Percentiles rank a stretch among this genome's conserved stretches.
Evolutionary conservation across 2,329 filamentous ascomycete species (phyloP).

Genomic region (Fusarium ramigenum): DNA sequence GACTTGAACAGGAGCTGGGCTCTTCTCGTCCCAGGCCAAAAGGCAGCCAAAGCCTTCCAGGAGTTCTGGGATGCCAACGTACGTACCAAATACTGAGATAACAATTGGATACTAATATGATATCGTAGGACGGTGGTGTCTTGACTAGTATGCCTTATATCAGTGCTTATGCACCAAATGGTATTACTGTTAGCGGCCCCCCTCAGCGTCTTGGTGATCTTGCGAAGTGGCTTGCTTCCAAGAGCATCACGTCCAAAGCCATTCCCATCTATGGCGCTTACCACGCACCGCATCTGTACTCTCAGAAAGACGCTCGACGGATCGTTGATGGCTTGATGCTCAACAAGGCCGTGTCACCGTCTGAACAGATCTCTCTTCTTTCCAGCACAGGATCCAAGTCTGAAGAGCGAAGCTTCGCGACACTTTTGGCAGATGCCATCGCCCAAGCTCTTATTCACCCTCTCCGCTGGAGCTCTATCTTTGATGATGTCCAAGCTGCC

Average conservation of each 20-base stretch:
- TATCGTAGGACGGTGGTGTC: neutral
- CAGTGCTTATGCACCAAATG: conserved; percentile 33
- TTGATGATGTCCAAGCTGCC: conserved; percentile 5
- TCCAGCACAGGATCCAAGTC: conserved; percentile 4
- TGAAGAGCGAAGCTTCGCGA: conserved; percentile 22
- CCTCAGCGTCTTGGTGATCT: conserved; percentile 27
- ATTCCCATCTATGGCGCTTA: conserved; percentile 35
- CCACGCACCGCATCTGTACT: conserved; percentile 34
- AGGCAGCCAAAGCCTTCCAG: neutral
- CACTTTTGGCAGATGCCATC: conserved; percentile 25
- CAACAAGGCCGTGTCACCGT: neutral
- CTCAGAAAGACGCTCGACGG: conserved; percentile 9
- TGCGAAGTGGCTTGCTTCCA: neutral
- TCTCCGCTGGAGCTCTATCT: conserved; percentile 26
- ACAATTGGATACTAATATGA: neutral
- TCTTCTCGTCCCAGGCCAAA: conserved; percentile 22
- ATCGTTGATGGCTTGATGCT: conserved; percentile 9
- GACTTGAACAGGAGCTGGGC: conserved; percentile 31
- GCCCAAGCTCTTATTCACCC: conserved; percentile 18
- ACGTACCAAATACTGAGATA: fast-evolving
- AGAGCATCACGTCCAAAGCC: conserved; percentile 7
- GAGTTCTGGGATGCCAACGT: conserved; percentile 4
- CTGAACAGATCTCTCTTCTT: conserved; percentile 9
- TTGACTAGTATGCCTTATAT: conserved; percentile 33
- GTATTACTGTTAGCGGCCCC: conserved; percentile 30